Evolutionary conservation across 2,329 filamentous ascomycete species (phyloP).

Genomic region (Botrytis hyacinthi): DNA sequence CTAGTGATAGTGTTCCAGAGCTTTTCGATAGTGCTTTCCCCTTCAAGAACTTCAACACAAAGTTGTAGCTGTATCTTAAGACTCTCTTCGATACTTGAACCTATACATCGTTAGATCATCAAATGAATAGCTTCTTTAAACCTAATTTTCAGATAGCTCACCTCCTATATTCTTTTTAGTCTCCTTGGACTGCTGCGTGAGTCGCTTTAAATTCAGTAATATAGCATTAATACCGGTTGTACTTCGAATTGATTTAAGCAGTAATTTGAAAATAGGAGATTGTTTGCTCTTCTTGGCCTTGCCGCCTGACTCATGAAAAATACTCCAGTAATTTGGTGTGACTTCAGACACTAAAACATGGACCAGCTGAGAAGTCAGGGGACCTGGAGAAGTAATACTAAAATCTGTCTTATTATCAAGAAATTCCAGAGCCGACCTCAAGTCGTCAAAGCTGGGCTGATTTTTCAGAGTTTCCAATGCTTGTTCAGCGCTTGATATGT

Average conservation of each 20-base stretch:
- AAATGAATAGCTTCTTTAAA: neutral
- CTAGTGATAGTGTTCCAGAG: slow-evolving; percentile 47
- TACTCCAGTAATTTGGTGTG: slow-evolving; percentile 77
- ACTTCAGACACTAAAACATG: slow-evolving; percentile 72
- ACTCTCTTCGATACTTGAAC: slow-evolving; percentile 38
- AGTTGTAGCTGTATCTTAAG: slow-evolving; percentile 45
- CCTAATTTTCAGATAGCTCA: neutral
- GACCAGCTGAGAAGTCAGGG: slow-evolving; percentile 71
- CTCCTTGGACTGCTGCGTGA: slow-evolving; percentile 53
- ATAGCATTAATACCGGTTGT: slow-evolving; percentile 77
- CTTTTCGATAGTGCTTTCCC: slow-evolving; percentile 42
- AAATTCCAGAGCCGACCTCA: slow-evolving; percentile 54
- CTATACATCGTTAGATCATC: neutral
- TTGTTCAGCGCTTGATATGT: slow-evolving; percentile 42
- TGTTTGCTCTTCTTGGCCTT: slow-evolving; percentile 25
- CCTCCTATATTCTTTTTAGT: slow-evolving; percentile 32
- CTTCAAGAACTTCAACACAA: slow-evolving; percentile 45
- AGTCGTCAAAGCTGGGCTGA: slow-evolving; percentile 59
- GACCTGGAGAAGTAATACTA: slow-evolving; percentile 60
- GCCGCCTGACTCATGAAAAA: slow-evolving; percentile 51
- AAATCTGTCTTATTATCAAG: slow-evolving; percentile 47
- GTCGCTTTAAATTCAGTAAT: slow-evolving; percentile 62
- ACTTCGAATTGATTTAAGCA: slow-evolving; percentile 68
- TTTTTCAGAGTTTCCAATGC: slow-evolving; percentile 58
- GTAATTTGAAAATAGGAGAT: slow-evolving; percentile 44